Conservation (phyloP, 148 eudicot species). For the Salicornia ramosissima region DNA sequence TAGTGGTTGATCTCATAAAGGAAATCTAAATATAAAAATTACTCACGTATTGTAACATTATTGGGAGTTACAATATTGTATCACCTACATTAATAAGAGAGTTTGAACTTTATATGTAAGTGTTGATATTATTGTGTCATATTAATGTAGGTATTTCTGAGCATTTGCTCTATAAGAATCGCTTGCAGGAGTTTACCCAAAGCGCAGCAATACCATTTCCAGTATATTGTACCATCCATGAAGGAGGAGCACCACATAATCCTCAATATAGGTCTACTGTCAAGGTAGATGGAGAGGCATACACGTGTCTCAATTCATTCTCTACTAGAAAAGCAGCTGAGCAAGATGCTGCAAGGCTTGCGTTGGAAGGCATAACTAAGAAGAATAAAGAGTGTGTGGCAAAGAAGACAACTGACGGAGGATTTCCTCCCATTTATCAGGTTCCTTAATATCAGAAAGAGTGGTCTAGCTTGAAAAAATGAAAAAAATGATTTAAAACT, state of each 20-base stretch:
- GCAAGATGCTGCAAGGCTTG: constrained; percentile 51
- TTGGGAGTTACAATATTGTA: too few species aligned
- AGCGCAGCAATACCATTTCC: constrained; percentile 36
- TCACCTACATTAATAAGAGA: too few species aligned
- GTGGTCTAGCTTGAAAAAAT: neutral
- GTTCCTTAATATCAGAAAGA: constrained; percentile 23
- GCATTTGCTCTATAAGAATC: constrained; percentile 27
- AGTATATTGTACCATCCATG: constrained; percentile 33
- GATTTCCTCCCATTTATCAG: constrained; percentile 32
- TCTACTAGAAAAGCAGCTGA: constrained; percentile 46
- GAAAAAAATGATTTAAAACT: neutral
- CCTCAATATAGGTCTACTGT: constrained; percentile 46
- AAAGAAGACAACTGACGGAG: constrained; percentile 27
- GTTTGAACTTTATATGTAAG: too few species aligned
- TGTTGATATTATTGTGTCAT: constrained; percentile 8
- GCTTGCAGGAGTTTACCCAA: constrained; percentile 35
- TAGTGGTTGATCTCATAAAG: too few species aligned
- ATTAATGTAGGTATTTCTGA: constrained; percentile 31
- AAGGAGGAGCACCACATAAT: constrained; percentile 26
- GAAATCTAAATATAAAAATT: too few species aligned
- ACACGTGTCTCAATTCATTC: constrained; percentile 26
- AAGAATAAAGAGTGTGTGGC: constrained; percentile 23
- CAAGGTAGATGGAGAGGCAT: constrained; percentile 46
- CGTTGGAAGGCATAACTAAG: constrained; percentile 31
- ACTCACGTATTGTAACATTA: too few species aligned